phyloP scores from a whole-genome alignment of 768 basidiomycete genomes.

The Amylocystis lapponica region DNA sequence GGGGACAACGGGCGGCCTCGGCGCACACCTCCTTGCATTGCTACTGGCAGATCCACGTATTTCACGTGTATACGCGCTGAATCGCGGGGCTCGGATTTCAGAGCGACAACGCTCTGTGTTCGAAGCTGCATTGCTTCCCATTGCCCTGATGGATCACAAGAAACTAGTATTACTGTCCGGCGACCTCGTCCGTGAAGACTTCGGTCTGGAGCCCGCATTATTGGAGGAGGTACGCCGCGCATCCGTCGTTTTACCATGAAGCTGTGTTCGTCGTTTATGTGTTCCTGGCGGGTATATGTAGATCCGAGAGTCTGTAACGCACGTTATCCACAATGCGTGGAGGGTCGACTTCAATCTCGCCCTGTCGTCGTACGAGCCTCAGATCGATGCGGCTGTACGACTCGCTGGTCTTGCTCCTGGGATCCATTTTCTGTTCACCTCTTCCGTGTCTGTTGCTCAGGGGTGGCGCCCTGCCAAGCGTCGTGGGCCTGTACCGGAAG shows the following conservation, averaged over 20 bases:
- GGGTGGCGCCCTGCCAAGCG: slow-evolving; percentile 6
- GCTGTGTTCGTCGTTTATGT: too few species aligned
- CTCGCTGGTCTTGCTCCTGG: slow-evolving; percentile 31
- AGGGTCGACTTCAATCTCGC: slow-evolving; percentile 33
- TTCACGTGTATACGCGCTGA: slow-evolving; percentile 21
- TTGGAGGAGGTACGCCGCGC: slow-evolving; percentile 11
- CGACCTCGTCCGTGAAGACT: slow-evolving; percentile 12
- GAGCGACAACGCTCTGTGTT: slow-evolving; percentile 14
- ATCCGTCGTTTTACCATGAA: too few species aligned
- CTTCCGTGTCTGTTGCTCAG: slow-evolving; percentile 27
- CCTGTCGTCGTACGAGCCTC: slow-evolving; percentile 26
- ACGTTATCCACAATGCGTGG: slow-evolving; percentile 35
- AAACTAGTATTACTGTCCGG: slow-evolving; percentile 14
- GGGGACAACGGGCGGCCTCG: slow-evolving; percentile 29
- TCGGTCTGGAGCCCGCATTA: slow-evolving; percentile 12
- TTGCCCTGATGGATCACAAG: slow-evolving; percentile 4
- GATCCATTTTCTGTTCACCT: slow-evolving; percentile 25
- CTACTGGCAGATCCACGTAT: slow-evolving; percentile 15
- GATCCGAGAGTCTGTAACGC: slow-evolving; percentile 9
- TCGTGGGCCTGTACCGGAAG: slow-evolving; percentile 22
- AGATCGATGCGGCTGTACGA: slow-evolving; percentile 24
- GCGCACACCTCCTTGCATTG: slow-evolving; percentile 21
- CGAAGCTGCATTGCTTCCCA: slow-evolving; percentile 9
- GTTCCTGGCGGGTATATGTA: too few species aligned
- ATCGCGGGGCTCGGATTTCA: slow-evolving; percentile 11